Evolutionary conservation across 2,329 filamentous ascomycete genomes (phyloP).

Genomic region (Penicillium sp.): DNA sequence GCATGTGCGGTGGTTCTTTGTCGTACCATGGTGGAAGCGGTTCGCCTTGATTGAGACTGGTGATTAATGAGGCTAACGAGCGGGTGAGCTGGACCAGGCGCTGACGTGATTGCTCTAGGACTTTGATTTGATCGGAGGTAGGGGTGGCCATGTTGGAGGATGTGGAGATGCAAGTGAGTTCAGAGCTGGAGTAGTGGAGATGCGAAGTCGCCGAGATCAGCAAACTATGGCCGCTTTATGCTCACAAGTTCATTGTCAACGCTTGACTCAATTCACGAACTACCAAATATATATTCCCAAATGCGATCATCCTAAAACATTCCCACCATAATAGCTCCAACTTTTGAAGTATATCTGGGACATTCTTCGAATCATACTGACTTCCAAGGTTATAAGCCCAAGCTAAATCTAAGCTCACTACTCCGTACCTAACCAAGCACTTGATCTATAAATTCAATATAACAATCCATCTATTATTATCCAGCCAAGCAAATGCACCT

Average conservation of each 20-base stretch:
- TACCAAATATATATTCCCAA: too few species aligned
- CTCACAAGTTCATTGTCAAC: too few species aligned
- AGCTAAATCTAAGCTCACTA: too few species aligned
- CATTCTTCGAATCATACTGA: too few species aligned
- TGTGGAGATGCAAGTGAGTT: conserved; percentile 1
- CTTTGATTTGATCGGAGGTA: conserved; percentile 48
- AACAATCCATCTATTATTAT: too few species aligned
- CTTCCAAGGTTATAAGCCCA: too few species aligned
- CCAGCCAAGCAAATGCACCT: too few species aligned
- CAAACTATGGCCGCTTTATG: neutral
- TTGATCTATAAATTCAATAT: too few species aligned
- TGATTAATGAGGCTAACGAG: conserved; percentile 60
- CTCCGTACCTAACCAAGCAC: too few species aligned
- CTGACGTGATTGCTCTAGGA: conserved; percentile 64
- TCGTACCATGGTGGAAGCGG: conserved; percentile 62
- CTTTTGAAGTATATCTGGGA: too few species aligned
- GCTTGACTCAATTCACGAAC: too few species aligned
- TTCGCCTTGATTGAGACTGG: conserved; percentile 56
- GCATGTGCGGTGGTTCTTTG: neutral
- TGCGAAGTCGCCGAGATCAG: neutral
- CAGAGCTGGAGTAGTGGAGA: neutral
- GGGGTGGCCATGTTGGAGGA: conserved; percentile 33
- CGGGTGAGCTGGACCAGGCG: conserved; percentile 63
- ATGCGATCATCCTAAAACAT: too few species aligned
- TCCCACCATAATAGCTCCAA: neutral